phyloP scores from a whole-genome alignment of 1,139 yeast genomes.

The Nakaseomyces delphensis region DNA sequence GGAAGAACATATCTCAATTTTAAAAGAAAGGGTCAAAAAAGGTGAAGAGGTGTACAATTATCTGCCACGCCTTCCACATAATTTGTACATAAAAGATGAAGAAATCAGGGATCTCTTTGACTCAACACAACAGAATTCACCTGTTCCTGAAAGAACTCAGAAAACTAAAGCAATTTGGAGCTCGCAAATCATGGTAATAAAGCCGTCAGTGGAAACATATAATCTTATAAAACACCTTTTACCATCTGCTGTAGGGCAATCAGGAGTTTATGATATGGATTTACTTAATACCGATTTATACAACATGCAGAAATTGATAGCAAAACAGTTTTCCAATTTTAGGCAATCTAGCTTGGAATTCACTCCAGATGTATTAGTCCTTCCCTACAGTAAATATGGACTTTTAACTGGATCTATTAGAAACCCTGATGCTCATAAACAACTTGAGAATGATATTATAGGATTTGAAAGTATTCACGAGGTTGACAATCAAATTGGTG shows the following conservation, averaged over 20 bases:
- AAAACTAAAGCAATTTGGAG: conserved; percentile 27
- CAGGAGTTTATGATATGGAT: conserved; percentile 27
- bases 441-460: background rate
- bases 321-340: conserved; percentile 3
- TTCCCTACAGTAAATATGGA: conserved; percentile 29
- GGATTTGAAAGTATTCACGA: background rate
- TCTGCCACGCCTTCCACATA: conserved; percentile 27
- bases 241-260: conserved; percentile 13
- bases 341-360: conserved; percentile 14
- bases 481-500: conserved; percentile 12
- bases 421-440: conserved; percentile 12
- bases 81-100: conserved; percentile 20
- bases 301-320: conserved; percentile 22
- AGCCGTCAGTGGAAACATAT: conserved; percentile 21
- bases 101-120: background rate
- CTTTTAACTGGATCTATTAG: conserved; percentile 25
- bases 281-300: conserved; percentile 26
- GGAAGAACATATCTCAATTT: conserved; percentile 14
- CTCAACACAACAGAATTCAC: background rate
- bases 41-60: conserved; percentile 28
- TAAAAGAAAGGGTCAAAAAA: conserved; percentile 18
- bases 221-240: conserved; percentile 12
- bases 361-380: conserved; percentile 23
- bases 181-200: conserved; percentile 29
- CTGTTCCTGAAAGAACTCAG: conserved; percentile 14